Percentiles rank a stretch among this genome's conserved stretches.
Evolutionary conservation across 2,329 filamentous ascomycete species (phyloP).

Genomic region (Aspergillus luchuensis): DNA sequence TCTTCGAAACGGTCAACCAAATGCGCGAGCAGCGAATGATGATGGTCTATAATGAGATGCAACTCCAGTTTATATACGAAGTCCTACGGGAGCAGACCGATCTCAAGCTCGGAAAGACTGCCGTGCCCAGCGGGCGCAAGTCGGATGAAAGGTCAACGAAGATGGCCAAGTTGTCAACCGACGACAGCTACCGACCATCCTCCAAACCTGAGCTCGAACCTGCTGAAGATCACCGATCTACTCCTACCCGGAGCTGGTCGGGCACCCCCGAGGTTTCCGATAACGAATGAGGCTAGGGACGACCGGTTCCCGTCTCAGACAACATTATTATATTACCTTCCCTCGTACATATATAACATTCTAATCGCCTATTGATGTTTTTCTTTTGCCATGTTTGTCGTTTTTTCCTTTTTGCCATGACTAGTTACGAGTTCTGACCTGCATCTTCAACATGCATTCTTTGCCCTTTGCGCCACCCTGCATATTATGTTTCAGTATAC

Average conservation of each 20-base stretch:
- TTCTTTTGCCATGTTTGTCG: slow-evolving; percentile 12
- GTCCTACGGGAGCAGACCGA: slow-evolving; percentile 66
- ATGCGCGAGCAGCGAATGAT: slow-evolving; percentile 85
- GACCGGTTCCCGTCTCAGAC: background rate
- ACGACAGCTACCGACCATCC: slow-evolving; percentile 31
- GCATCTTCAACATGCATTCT: slow-evolving; percentile 22
- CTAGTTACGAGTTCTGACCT: slow-evolving; percentile 28
- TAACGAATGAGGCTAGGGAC: slow-evolving; percentile 27
- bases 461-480: slow-evolving; percentile 13
- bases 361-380: slow-evolving; percentile 10
- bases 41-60: slow-evolving; percentile 90
- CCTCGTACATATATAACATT: slow-evolving; percentile 14
- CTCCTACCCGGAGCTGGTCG: slow-evolving; percentile 31
- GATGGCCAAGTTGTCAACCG: slow-evolving; percentile 36
- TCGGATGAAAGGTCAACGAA: slow-evolving; percentile 38
- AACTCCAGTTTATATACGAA: slow-evolving; percentile 87
- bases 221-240: slow-evolving; percentile 25
- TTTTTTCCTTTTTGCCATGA: slow-evolving; percentile 18
- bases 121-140: slow-evolving; percentile 23
- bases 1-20: slow-evolving; percentile 76
- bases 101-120: slow-evolving; percentile 34
- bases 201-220: slow-evolving; percentile 42
- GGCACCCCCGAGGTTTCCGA: slow-evolving; percentile 34
- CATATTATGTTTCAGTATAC: slow-evolving; percentile 21
- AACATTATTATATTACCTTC: slow-evolving; percentile 10